A percentile compares a stretch with the other conserved stretches of the same genome.
Conservation (phyloP, 148 eudicot genomes). For the Cornus controversa region DNA sequence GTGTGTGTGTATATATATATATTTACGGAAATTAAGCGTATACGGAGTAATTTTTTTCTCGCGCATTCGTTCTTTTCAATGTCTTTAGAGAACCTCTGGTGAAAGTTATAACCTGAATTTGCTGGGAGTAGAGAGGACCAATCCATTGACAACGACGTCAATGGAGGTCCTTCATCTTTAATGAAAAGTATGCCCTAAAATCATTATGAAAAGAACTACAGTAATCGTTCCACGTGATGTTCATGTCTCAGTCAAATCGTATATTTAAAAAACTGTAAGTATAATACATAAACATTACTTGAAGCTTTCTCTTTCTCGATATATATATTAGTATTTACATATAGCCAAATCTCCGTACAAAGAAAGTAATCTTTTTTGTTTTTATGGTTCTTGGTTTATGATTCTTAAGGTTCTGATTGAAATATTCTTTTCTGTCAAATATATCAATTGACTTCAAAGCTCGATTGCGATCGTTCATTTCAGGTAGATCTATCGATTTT, state of each 20-base stretch:
- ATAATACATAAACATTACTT: background rate
- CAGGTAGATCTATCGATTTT: constrained; percentile 6
- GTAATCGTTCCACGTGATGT: background rate
- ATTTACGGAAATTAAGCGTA: too few species aligned
- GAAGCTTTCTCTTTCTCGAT: background rate
- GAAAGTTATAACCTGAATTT: too few species aligned
- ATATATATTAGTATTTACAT: too few species aligned
- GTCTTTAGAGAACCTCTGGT: too few species aligned
- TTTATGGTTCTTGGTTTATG: too few species aligned
- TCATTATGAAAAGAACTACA: background rate
- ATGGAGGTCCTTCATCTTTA: background rate
- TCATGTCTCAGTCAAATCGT: background rate
- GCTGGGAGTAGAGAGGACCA: background rate
- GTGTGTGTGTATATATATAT: too few species aligned
- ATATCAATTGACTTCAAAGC: background rate
- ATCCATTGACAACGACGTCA: background rate
- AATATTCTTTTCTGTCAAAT: background rate
- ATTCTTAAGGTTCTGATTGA: too few species aligned
- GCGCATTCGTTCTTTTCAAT: too few species aligned
- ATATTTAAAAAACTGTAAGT: background rate
- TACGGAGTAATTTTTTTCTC: too few species aligned
- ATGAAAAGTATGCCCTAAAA: background rate
- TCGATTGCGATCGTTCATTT: background rate
- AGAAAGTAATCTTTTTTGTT: too few species aligned
- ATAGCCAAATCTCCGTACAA: too few species aligned